Conservation (phyloP, 1,284 basidiomycete species). For the Takashimella koratensis region DNA sequence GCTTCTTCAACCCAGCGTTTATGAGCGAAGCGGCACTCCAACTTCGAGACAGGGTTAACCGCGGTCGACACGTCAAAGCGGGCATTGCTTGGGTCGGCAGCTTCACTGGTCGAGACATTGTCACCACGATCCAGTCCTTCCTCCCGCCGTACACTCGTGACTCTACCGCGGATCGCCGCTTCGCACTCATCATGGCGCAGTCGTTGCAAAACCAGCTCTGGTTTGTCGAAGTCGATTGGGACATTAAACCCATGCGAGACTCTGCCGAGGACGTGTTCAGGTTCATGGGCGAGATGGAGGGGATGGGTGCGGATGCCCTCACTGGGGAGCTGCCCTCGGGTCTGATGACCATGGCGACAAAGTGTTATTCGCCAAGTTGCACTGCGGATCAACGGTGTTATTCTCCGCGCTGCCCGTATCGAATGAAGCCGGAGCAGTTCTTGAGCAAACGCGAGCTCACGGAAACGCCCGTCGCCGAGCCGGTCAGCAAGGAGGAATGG, state of each 20-base stretch:
- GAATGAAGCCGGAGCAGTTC: conserved; percentile 51
- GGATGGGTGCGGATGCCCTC: conserved; percentile 58
- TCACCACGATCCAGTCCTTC: conserved; percentile 76
- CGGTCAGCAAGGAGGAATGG: conserved; percentile 53
- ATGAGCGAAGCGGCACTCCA: conserved; percentile 85
- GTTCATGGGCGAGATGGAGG: conserved; percentile 81
- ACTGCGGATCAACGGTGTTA: conserved; percentile 48
- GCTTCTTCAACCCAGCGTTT: conserved; percentile 80
- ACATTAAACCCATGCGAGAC: conserved; percentile 74
- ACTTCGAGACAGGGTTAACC: conserved; percentile 77
- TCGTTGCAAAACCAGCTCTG: conserved; percentile 87
- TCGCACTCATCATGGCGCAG: conserved; percentile 79
- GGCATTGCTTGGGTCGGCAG: conserved; percentile 79
- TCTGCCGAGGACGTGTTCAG: conserved; percentile 93
- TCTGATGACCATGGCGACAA: conserved; percentile 55
- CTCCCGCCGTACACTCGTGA: conserved; percentile 71
- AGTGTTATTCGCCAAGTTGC: conserved; percentile 63
- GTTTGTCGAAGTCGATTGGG: conserved; percentile 98
- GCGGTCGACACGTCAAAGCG: conserved; percentile 83
- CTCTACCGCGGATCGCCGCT: conserved; percentile 66
- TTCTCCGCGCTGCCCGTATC: conserved; percentile 68
- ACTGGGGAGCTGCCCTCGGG: conserved; percentile 74
- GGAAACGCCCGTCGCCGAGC: neutral
- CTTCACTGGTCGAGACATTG: conserved; percentile 88
- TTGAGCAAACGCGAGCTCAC: conserved; percentile 13